Evolutionary conservation across 2,329 filamentous ascomycete species (phyloP).

Genomic region (Helicocarpus griseus): DNA sequence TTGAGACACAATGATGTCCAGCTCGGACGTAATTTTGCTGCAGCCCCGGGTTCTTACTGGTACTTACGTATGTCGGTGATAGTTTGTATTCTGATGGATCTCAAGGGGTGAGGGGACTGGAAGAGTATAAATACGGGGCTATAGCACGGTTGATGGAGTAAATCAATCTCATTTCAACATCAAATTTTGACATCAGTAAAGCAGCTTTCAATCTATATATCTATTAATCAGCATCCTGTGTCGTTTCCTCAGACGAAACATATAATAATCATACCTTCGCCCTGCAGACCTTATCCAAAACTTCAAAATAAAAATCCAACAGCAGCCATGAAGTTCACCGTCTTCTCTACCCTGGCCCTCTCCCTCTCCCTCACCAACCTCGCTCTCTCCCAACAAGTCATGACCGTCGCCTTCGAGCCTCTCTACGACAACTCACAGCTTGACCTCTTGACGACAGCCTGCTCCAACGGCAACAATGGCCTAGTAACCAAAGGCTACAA

Average conservation of each 20-base stretch:
- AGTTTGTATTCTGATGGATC: not conserved
- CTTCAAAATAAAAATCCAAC: not conserved
- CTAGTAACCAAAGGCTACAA: conserved; percentile 23
- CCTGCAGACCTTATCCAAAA: not conserved
- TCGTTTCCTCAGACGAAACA: too few relatives aligned
- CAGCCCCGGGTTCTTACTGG: not conserved
- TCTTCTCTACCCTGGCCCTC: not conserved
- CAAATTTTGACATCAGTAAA: too few relatives aligned
- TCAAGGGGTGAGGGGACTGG: not conserved
- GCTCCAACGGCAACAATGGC: conserved; percentile 29
- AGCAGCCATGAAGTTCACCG: not conserved
- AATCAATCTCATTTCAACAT: too few relatives aligned
- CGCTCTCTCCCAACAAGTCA: conserved; percentile 9
- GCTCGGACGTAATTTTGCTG: too few relatives aligned
- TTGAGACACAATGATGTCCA: too few relatives aligned
- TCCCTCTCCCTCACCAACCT: not conserved
- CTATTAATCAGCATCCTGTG: too few relatives aligned
- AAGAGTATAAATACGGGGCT: too few relatives aligned
- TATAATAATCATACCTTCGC: not conserved
- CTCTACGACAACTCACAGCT: conserved; percentile 56
- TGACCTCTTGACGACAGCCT: conserved; percentile 44
- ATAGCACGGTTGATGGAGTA: too few relatives aligned
- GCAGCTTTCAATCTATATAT: too few relatives aligned
- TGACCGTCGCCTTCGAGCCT: conserved; percentile 58
- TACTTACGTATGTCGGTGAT: not conserved